These are phyloP conservation scores for Exophiala bonariae DNA, from an alignment of 2,329 filamentous ascomycete species.

Conservation along the genomic window DNA sequence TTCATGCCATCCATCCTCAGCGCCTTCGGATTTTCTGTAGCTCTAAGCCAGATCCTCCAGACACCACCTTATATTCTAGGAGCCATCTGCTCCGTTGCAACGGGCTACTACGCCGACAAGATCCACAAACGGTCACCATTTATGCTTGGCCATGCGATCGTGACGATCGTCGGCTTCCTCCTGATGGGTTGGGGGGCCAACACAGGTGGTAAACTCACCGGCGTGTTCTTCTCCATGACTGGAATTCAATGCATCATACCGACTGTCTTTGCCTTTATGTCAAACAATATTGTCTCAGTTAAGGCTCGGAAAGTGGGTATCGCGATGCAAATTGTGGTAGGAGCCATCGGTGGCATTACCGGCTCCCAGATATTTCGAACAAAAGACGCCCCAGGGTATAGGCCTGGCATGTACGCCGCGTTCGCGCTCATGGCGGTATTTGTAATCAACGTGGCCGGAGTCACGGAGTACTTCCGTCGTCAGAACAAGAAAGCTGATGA, in stretches of 20 bases:
- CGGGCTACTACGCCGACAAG: slow-evolving; percentile 31
- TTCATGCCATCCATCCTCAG: slow-evolving; percentile 74
- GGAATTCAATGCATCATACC: slow-evolving; percentile 69
- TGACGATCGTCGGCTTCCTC: slow-evolving; percentile 61
- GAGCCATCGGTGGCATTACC: slow-evolving; percentile 26
- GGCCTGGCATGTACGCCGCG: slow-evolving; percentile 17
- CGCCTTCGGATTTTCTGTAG: slow-evolving; percentile 65
- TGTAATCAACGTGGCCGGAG: slow-evolving; percentile 3
- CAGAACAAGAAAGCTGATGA: slow-evolving; percentile 8
- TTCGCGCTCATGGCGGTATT: slow-evolving; percentile 6
- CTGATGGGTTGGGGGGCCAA: slow-evolving; percentile 56
- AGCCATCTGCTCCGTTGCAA: slow-evolving; percentile 23
- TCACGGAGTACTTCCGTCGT: slow-evolving; percentile 34
- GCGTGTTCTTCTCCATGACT: slow-evolving; percentile 70
- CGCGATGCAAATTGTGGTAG: slow-evolving; percentile 45
- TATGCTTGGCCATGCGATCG: slow-evolving; percentile 25
- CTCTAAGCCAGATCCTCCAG: slow-evolving; percentile 66
- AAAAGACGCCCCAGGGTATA: slow-evolving; percentile 25
- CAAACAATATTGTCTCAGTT: slow-evolving; percentile 68
- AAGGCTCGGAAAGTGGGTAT: slow-evolving; percentile 19
- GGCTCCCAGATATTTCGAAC: slow-evolving; percentile 24
- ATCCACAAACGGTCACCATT: slow-evolving; percentile 29
- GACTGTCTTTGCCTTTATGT: slow-evolving; percentile 72
- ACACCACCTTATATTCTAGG: slow-evolving; percentile 66
- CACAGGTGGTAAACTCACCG: slow-evolving; percentile 64